Evolutionary conservation across 73 alveolate genomes (phyloP), one percentile per base, ranked within the genome.

Genomic region (Breviolum minutum): DNA sequence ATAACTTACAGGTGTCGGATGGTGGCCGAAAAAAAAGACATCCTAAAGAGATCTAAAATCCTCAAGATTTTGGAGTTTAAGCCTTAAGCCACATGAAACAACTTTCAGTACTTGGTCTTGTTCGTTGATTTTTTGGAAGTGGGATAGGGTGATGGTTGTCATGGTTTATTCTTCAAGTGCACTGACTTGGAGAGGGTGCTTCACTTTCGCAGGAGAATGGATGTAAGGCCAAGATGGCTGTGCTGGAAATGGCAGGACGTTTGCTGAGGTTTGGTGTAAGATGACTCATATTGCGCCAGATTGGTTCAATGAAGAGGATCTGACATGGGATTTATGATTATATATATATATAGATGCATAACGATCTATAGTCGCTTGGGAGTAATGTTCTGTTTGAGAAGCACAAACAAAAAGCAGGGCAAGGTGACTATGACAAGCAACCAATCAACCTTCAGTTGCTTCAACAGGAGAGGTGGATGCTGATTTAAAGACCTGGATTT

Each of bases 231-330:
- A 79, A 80, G 66, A 60, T 62, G 89, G 97, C 97, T 2, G 97
- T 91, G 48, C 64, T 91, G 63, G 97, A 71, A 80, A 91, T 91
- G 97, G 97, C 97, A 91, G 97, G 97, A 89, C 54, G 54, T 40
- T 40, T 40, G 54, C 5, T 40, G 24, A 61, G 77, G 77, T 68
- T 14, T 68, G 17, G 6, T 22, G 24, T 68, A 32, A 14, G 1
- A 24, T 10, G 10, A 24, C 0, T 10, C 83, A 68, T 68, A 22
- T 22, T 17, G 1, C 77, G n/a, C 24, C 77, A 68, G 77, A 68
- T 68, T 68, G 77, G n/a, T 68, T 68, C 24, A 17, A 40, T 0
- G 54, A 40, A 40, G 54, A 40, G 54, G 54, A 40, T 40, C 54
- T 40, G 54, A 40, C 54, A 40, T 40, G 54, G 54, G 54, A 40